Conservation (phyloP, 2,329 filamentous ascomycete genomes). For the Microdochium nivale region DNA sequence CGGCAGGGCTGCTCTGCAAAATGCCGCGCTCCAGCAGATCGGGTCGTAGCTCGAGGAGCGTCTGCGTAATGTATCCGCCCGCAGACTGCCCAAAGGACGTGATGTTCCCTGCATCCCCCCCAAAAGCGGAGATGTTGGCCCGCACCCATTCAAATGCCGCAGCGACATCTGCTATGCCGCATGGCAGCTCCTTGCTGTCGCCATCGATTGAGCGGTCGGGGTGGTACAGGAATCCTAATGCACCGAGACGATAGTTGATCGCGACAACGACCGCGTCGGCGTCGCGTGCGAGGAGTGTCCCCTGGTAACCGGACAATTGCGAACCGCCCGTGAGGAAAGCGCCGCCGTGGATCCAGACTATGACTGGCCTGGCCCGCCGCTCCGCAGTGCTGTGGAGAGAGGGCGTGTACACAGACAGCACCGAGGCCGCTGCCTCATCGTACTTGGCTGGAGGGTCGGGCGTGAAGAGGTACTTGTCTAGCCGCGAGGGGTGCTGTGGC, state of each 20-base stretch:
- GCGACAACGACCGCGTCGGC: not conserved
- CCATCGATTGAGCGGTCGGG: not conserved
- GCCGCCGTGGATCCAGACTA: not conserved
- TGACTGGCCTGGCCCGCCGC: not conserved
- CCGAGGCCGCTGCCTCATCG: not conserved
- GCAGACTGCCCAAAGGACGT: not conserved
- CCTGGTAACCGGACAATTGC: not conserved
- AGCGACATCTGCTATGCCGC: not conserved
- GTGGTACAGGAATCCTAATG: not conserved
- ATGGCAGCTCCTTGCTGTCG: not conserved
- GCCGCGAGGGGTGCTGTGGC: not conserved
- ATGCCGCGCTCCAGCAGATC: not conserved
- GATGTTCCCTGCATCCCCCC: not conserved
- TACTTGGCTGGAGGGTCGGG: not conserved
- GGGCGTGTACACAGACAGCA: not conserved
- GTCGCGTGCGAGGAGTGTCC: not conserved
- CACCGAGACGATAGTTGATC: not conserved
- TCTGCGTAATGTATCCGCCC: not conserved
- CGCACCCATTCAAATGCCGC: not conserved
- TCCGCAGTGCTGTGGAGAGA: not conserved
- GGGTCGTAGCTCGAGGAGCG: not conserved
- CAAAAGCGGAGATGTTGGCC: not conserved
- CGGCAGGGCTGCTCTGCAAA: not conserved
- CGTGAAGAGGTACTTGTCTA: not conserved
- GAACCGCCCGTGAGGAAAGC: not conserved